Base-by-base conservation (phyloP, 202 grass and related monocot genomes). In the Panicum virgatum region DNA sequence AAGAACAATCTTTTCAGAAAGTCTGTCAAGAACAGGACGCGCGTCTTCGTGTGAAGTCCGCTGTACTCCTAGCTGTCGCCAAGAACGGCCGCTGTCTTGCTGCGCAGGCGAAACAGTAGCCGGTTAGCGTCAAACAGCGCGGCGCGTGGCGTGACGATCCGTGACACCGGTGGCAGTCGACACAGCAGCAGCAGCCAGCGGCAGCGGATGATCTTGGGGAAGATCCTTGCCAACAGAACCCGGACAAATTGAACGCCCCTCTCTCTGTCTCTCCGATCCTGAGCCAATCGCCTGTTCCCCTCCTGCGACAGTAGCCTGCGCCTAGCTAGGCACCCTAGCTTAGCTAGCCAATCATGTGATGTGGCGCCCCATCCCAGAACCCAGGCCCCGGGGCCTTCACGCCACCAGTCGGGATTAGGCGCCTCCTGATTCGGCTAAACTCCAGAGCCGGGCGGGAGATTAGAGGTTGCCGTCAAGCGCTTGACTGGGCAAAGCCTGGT, bases 381-480 rank as follows among this genome's bases (percentile, higher is more conserved):
- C 40, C 5, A 44, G 20, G 32, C 20, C n/a, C 62, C 78, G 77
- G 81, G 77, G 40, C 69, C 71, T 69, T 76, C 8, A 66, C 68
- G 36, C 27, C 39, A 57, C 9, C 50, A 27, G 63, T 29, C 15
- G 23, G 71, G 46, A 66, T 88, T 67, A 82, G 73, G 30, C 36
- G 30, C 36, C 63, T 43, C 76, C 87, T 59, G 87, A 85, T 85
- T 76, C 26, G 78, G 83, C 78, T 82, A 68, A 89, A 89, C 71
- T 85, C 77, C 45, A 65, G 44, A 57, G 63, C 56, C 13, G 2
- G 5, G 42, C 46, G 9, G 0, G 50, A 52, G 50, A n/a, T 48
- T 16, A 69, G 53, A 58, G 37, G 5, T 69, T 42, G 3, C 7
- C 7, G 27, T 15, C 13, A 32, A 62, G 27, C 61, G 30, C 13